A percentile compares a stretch with the other conserved stretches of the same genome.
phyloP scores from a whole-genome alignment of 2,329 filamentous ascomycete species.

The Cercospora sp. region DNA sequence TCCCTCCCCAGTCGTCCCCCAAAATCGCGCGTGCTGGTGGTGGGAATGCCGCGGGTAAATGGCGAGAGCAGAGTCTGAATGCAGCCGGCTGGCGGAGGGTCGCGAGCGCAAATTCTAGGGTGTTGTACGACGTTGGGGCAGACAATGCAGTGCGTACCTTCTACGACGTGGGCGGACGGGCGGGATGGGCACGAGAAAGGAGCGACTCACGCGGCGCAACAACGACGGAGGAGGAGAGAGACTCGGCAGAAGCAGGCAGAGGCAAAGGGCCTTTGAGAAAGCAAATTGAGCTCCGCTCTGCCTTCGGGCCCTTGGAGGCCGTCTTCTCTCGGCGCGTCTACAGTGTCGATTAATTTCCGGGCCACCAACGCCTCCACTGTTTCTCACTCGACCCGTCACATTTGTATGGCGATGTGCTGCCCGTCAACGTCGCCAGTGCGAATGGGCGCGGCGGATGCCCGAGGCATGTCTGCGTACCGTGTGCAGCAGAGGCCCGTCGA shows the following conservation, averaged over 20 bases:
- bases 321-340: constrained; percentile 15
- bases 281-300: constrained; percentile 15
- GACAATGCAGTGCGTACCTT: constrained; percentile 12
- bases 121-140: constrained; percentile 3
- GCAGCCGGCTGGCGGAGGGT: not conserved
- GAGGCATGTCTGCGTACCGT: not conserved
- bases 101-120: constrained; percentile 8
- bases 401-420: not conserved
- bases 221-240: not conserved
- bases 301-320: constrained; percentile 13
- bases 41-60: constrained; percentile 8
- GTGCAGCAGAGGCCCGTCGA: not conserved
- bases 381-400: not conserved
- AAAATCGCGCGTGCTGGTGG: not conserved
- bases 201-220: constrained; percentile 8
- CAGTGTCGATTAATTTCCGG: constrained; percentile 14
- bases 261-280: constrained; percentile 9
- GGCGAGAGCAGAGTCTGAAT: constrained; percentile 9
- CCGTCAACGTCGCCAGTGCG: not conserved
- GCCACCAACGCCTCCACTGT: constrained; percentile 8
- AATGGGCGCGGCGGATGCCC: not conserved
- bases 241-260: constrained; percentile 13
- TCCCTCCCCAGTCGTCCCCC: not conserved
- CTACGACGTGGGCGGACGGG: not conserved
- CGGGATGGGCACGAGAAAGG: constrained; percentile 10